These are phyloP conservation scores for Sugiyamaella boreocaroliniensis DNA, from an alignment of 805 yeast genomes.

Conservation along the genomic window DNA sequence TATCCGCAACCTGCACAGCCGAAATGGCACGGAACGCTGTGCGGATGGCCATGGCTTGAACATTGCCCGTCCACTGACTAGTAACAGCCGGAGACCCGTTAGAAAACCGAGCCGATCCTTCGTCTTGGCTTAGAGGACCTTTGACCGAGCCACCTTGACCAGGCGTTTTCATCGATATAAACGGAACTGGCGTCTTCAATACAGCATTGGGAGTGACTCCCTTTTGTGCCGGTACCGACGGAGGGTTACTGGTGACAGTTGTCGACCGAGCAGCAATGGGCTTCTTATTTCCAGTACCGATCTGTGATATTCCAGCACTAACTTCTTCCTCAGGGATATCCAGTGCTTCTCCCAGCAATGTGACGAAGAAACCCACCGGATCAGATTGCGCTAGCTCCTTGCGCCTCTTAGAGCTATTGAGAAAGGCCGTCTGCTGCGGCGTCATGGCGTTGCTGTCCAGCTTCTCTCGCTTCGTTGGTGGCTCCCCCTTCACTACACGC, in stretches of 20 bases:
- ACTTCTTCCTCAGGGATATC: conserved; percentile 30
- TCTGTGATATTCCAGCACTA: conserved; percentile 5
- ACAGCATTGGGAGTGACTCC: conserved; percentile 21
- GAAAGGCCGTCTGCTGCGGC: conserved; percentile 8
- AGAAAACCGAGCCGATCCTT: neutral
- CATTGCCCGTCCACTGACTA: conserved; percentile 23
- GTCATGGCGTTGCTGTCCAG: conserved; percentile 13
- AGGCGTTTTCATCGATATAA: conserved; percentile 18
- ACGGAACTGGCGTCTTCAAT: conserved; percentile 19
- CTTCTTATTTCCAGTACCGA: neutral
- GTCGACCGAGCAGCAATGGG: neutral
- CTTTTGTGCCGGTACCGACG: neutral
- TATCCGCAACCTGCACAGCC: conserved; percentile 23
- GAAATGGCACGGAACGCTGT: conserved; percentile 30
- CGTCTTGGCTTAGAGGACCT: neutral
- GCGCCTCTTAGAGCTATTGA: conserved; percentile 18
- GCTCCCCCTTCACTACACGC: conserved; percentile 9
- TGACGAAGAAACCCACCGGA: conserved; percentile 27
- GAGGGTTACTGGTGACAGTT: neutral
- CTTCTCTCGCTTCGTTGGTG: conserved; percentile 19
- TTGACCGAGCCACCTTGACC: neutral
- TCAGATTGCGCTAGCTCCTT: conserved; percentile 27
- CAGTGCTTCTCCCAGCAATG: conserved; percentile 31
- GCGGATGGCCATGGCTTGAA: conserved; percentile 29
- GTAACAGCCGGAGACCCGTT: neutral